Evolutionary conservation across 2,329 filamentous ascomycete genomes (phyloP).

Genomic region (Cadophora sp.): DNA sequence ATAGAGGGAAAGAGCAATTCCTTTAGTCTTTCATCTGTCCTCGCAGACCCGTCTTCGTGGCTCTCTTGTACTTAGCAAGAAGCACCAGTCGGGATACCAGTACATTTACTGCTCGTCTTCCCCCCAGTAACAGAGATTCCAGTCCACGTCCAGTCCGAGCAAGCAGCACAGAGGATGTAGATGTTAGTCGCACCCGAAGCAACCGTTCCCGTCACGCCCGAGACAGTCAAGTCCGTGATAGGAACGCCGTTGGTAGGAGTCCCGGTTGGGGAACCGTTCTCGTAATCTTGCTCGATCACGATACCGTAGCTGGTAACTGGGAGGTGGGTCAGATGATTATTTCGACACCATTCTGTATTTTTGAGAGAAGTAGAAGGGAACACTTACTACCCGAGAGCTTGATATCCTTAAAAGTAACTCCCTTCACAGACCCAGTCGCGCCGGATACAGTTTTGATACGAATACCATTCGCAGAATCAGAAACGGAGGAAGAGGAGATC

Average conservation of each 20-base stretch:
- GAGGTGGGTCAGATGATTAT: too few species aligned
- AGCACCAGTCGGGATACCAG: slow-evolving; percentile 45
- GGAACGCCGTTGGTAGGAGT: slow-evolving; percentile 51
- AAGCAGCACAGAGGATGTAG: slow-evolving; percentile 62
- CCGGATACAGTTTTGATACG: too few species aligned
- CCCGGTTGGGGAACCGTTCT: slow-evolving; percentile 39
- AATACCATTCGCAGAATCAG: slow-evolving; percentile 16
- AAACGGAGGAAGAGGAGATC: slow-evolving; percentile 56
- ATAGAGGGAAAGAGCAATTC: too few species aligned
- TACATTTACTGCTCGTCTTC: slow-evolving; percentile 50
- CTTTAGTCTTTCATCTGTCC: too few species aligned
- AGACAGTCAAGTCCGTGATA: slow-evolving; percentile 57
- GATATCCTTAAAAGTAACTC: too few species aligned
- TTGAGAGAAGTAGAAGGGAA: too few species aligned
- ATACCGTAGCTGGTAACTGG: slow-evolving; percentile 45
- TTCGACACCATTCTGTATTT: too few species aligned
- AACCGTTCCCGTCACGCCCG: slow-evolving; percentile 52
- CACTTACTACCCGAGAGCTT: too few species aligned
- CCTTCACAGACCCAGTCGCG: too few species aligned
- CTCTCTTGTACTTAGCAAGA: slow-evolving; percentile 31
- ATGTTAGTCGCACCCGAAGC: slow-evolving; percentile 48
- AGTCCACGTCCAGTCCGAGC: slow-evolving; percentile 60
- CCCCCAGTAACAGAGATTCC: slow-evolving; percentile 58
- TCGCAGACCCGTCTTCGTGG: not conserved
- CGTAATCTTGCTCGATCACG: slow-evolving; percentile 64